These are phyloP conservation scores for Solanum corneliomulleri DNA, from an alignment of 257 asterid species.

Conservation along the genomic window DNA sequence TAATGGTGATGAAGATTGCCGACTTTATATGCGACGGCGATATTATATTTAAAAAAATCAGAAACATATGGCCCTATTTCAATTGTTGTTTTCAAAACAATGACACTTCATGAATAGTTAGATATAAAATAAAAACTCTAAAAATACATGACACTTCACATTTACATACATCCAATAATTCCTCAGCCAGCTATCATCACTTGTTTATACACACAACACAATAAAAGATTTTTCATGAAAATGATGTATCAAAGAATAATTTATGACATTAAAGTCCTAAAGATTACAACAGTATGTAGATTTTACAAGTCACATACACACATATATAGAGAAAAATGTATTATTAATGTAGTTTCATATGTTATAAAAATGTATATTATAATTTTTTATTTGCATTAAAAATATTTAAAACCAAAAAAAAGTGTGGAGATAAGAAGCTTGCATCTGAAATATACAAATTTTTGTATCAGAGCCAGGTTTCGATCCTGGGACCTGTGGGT, in stretches of 20 bases:
- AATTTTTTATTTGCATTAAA: background rate
- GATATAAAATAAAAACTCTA: background rate
- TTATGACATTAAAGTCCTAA: background rate
- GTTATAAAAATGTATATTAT: background rate
- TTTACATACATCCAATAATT: background rate
- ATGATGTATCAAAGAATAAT: background rate
- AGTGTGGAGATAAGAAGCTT: too few relatives aligned
- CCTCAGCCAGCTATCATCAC: background rate
- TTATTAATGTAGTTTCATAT: background rate
- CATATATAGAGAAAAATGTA: background rate
- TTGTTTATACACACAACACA: background rate
- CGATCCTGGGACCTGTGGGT: conserved; percentile 99
- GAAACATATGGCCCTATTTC: background rate
- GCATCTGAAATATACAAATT: accelerated
- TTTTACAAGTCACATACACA: background rate
- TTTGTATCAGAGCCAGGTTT: conserved; percentile 88
- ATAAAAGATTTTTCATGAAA: background rate
- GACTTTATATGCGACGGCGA: background rate
- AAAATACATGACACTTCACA: background rate
- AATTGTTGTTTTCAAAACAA: background rate
- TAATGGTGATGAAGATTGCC: background rate
- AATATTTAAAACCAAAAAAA: too few relatives aligned
- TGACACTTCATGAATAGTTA: background rate
- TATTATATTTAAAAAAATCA: background rate
- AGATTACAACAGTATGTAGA: background rate